Conservation (phyloP, 2,329 filamentous ascomycete genomes). For the Gaeumannomyces tritici region DNA sequence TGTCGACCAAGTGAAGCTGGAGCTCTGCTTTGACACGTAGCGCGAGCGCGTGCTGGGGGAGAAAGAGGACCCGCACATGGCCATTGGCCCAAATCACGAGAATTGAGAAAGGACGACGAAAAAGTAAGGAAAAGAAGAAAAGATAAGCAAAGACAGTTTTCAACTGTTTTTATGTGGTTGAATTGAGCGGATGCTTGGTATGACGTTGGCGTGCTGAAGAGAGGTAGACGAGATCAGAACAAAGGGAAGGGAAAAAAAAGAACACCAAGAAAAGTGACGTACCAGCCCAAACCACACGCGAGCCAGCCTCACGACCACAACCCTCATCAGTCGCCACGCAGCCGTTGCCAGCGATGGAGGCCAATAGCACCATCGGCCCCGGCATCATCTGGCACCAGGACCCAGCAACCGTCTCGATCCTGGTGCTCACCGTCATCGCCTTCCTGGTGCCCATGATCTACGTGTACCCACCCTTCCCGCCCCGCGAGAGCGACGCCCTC, state of each 20-base stretch:
- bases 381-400: neutral
- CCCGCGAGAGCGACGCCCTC: constrained; percentile 42
- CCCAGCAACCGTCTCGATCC: constrained; percentile 21
- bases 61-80: neutral
- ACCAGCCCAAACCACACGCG: neutral
- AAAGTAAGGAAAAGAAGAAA: neutral
- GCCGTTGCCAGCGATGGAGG: neutral
- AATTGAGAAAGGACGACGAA: neutral
- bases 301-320: neutral
- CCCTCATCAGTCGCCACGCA: neutral
- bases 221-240: neutral
- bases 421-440: constrained; percentile 33
- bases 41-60: no score
- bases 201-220: neutral
- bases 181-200: neutral
- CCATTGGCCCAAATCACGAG: neutral
- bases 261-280: neutral
- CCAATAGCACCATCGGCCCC: neutral
- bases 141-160: no score
- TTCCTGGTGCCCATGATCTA: constrained; percentile 45
- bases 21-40: neutral
- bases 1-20: neutral
- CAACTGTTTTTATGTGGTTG: neutral
- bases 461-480: constrained; percentile 43
- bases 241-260: neutral